Evolutionary conservation across 1,284 basidiomycete genomes (phyloP), one percentile per base, ranked within the genome.

Genomic region (Sphaerobolus stellatus): DNA sequence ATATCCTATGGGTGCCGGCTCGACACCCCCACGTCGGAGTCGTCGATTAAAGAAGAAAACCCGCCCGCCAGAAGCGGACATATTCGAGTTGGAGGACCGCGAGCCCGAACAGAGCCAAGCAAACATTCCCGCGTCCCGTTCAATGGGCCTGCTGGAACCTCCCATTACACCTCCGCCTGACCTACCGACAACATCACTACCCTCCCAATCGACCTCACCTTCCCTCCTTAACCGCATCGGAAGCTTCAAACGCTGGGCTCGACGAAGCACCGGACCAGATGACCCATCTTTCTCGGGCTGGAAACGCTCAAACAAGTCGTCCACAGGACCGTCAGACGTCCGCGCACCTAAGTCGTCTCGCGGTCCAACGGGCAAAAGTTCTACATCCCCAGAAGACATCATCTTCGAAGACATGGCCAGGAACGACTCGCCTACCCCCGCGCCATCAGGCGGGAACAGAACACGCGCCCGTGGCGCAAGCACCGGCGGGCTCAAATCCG

Each of bases 31-130:
- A 2, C 68, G 71, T 24, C 69, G 73, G 50, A 63, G 86, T 22
- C 68, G 88, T 11, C 71, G 88, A 47, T 70, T 90, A 40, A 73
- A 86, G 50, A 90, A 90, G 75, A 90, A 90, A 71, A 86, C 84
- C 16, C 77, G 88, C 11, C 87, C 87, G 2, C 77, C 73, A 11
- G 78, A 79, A 18, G 73, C 74, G 34, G 75, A 77, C 48, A 74
- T 79, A 1, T 80, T 80, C 56, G 84, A 84, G 54, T 68, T 83
- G 20, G 67, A 75, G 16, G 74, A 74, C 36, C 31, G 47, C 4
- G 34, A 48, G 31, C 47, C 52, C n/a, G 47, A 47, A 8, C 51
- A 24, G 5, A 20, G 9, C n/a, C 20, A 18, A 9, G 16, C 47
- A 25, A 48, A 27, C 20, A 18, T 22, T 29, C 14, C 20, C 2